Conservation (phyloP, 306 rosid genomes). For the Lathyrus sativus region DNA sequence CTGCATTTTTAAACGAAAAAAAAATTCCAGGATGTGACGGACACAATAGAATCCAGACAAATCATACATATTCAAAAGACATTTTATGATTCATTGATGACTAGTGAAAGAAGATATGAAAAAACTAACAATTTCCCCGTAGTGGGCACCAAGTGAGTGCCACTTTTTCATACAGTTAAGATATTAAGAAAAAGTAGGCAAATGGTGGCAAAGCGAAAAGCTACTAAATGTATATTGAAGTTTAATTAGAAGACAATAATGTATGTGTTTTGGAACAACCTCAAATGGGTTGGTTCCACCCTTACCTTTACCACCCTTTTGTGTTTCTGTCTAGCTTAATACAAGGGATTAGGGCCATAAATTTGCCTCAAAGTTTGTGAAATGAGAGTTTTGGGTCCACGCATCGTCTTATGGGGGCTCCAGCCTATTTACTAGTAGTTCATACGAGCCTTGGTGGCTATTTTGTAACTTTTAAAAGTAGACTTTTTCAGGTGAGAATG, state of each 20-base stretch:
- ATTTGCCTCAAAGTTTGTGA: conserved; percentile 54
- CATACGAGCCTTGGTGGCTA: too few species aligned
- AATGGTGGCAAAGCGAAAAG: conserved; percentile 8
- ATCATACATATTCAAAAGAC: too few species aligned
- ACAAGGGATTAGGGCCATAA: conserved; percentile 27
- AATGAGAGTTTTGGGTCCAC: conserved; percentile 19
- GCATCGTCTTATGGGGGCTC: too few species aligned
- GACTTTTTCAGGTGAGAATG: too few species aligned
- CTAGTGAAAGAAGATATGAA: too few species aligned
- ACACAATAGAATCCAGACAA: too few species aligned
- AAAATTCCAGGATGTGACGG: too few species aligned
- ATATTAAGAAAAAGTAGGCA: conserved; percentile 36
- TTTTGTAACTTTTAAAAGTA: too few species aligned
- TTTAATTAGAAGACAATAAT: conserved; percentile 57
- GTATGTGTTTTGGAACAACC: conserved; percentile 48
- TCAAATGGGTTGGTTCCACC: conserved; percentile 74
- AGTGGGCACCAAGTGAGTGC: conserved; percentile 34
- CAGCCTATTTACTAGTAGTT: too few species aligned
- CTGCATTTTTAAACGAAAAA: too few species aligned
- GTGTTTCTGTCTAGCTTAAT: conserved; percentile 41
- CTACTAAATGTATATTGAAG: conserved; percentile 29
- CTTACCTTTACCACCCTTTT: conserved; percentile 38
- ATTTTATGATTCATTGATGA: too few species aligned
- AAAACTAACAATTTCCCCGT: conserved; percentile 41
- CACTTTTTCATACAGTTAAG: conserved; percentile 33